These are phyloP conservation scores for Zea mays DNA, from an alignment of 176 grass and related monocot genomes.

Conservation along the genomic window DNA sequence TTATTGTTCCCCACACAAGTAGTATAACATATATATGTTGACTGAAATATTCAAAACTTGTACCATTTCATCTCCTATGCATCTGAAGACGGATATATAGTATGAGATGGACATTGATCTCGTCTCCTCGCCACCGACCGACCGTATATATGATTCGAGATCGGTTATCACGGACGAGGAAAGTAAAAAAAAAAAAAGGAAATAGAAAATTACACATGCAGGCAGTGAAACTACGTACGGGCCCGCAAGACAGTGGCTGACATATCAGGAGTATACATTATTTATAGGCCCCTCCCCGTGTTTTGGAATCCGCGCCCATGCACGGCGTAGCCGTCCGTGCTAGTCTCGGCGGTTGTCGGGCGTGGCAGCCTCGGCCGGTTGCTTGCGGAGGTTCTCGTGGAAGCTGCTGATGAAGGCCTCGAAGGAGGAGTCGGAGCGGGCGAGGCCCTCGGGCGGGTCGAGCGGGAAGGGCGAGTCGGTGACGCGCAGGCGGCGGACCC, in stretches of 20 bases:
- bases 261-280: neutral
- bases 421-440: constrained; percentile 50
- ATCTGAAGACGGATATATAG: no score
- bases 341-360: constrained; percentile 44
- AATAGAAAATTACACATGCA: constrained; percentile 34
- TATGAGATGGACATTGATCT: neutral
- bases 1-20: no score
- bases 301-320: no score
- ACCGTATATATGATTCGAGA: constrained; percentile 2
- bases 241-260: constrained; percentile 32
- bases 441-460: constrained; percentile 49
- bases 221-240: constrained; percentile 41
- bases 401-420: constrained; percentile 75
- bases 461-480: constrained; percentile 86
- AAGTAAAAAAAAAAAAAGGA: neutral
- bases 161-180: constrained; percentile 36
- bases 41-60: no score
- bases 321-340: no score
- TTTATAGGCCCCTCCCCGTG: neutral
- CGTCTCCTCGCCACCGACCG: constrained; percentile 23
- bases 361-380: constrained; percentile 51
- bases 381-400: constrained; percentile 70
- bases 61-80: no score
- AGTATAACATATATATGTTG: no score
- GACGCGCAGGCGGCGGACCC: constrained; percentile 62